A percentile compares a stretch with the other conserved stretches of the same genome.
Conservation (phyloP, 306 rosid genomes). For the Cucurbita pepo region DNA sequence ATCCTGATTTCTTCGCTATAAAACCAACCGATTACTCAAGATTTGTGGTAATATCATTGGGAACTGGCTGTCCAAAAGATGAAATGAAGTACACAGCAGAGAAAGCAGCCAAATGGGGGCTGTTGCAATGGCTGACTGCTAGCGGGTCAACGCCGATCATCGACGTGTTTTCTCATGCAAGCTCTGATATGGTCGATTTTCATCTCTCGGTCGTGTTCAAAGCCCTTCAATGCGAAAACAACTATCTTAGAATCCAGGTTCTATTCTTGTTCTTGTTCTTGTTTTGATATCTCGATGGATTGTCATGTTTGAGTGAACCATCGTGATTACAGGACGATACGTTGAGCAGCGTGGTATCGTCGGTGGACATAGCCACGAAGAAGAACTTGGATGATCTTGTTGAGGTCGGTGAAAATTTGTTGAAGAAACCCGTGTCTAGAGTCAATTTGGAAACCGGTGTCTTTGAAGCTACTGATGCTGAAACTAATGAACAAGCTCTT, state of each 20-base stretch:
- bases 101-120: conserved; percentile 22
- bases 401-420: conserved; percentile 25
- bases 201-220: conserved; percentile 16
- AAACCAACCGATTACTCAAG: conserved; percentile 13
- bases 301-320: too few relatives aligned
- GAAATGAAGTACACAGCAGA: conserved; percentile 11
- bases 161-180: conserved; percentile 9
- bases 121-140: conserved; percentile 17
- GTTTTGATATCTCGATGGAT: too few relatives aligned
- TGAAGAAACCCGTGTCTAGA: conserved; percentile 38
- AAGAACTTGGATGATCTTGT: conserved; percentile 31
- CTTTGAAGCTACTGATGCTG: conserved; percentile 10
- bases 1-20: conserved; percentile 1
- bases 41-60: conserved; percentile 36
- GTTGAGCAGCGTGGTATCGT: conserved; percentile 17
- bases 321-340: conserved; percentile 26
- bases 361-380: conserved; percentile 41
- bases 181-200: conserved; percentile 13
- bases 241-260: conserved; percentile 34
- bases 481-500: conserved; percentile 40
- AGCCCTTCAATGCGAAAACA: conserved; percentile 6
- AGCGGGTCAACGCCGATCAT: conserved; percentile 19
- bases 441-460: conserved; percentile 34
- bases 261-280: too few relatives aligned
- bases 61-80: conserved; percentile 27